Evolutionary conservation across 2,329 filamentous ascomycete species (phyloP).

Genomic region (Malbranchea zuffiana): DNA sequence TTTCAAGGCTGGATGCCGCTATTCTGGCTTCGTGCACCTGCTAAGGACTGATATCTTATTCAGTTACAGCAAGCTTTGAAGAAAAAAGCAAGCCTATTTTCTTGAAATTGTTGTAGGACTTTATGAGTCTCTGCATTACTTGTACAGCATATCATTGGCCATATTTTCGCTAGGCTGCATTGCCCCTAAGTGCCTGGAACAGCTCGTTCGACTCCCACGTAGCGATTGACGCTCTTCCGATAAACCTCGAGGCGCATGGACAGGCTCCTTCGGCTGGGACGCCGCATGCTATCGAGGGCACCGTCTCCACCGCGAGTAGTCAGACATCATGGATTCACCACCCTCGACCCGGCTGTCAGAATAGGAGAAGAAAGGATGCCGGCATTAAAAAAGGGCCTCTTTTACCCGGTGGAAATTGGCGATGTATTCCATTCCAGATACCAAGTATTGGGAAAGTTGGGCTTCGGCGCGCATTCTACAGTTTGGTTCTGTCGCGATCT

Average conservation of each 20-base stretch:
- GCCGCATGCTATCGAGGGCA: background rate
- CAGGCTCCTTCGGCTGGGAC: background rate
- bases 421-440: slow-evolving; percentile 9
- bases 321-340: background rate
- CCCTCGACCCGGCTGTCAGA: slow-evolving; percentile 7
- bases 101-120: too few species aligned
- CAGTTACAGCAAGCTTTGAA: too few species aligned
- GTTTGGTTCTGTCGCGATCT: slow-evolving; percentile 11
- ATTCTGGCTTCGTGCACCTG: too few species aligned
- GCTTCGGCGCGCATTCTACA: slow-evolving; percentile 11
- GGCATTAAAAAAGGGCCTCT: slow-evolving; percentile 6
- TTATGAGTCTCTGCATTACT: too few species aligned
- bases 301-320: background rate
- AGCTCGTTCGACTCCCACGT: background rate
- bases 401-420: slow-evolving; percentile 10
- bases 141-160: too few species aligned
- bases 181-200: background rate
- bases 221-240: background rate
- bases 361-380: slow-evolving; percentile 11
- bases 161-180: too few species aligned
- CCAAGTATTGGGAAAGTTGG: slow-evolving; percentile 9
- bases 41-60: too few species aligned
- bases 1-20: too few species aligned
- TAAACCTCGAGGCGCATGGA: background rate
- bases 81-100: too few species aligned